Conservation (phyloP, 2,329 filamentous ascomycete species). For the Hirsutella thompsonii region DNA sequence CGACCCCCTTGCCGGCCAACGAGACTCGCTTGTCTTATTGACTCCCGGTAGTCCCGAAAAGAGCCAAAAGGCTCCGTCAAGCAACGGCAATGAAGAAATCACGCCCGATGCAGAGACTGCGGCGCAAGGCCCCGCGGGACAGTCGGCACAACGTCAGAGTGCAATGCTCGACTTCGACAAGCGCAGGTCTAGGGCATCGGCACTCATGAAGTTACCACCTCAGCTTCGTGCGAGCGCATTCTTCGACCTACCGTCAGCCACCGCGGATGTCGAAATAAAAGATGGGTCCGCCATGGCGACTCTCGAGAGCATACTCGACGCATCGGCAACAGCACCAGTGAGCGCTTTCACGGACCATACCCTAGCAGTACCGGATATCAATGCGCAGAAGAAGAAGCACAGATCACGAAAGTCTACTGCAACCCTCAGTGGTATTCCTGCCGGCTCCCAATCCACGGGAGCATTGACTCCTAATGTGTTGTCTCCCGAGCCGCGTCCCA, state of each 20-base stretch:
- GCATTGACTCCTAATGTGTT: too few species aligned
- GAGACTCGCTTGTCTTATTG: conserved; percentile 19
- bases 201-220: conserved; percentile 45
- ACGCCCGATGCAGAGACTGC: conserved; percentile 4
- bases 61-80: conserved; percentile 7
- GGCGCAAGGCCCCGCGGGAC: conserved; percentile 8
- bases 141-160: conserved; percentile 19
- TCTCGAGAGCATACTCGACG: conserved; percentile 82
- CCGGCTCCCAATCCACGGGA: conserved; percentile 8
- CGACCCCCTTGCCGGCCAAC: conserved; percentile 28
- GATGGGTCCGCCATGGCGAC: conserved; percentile 79
- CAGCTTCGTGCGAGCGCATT: conserved; percentile 84
- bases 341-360: conserved; percentile 85
- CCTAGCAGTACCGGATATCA: conserved; percentile 64
- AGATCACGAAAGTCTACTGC: conserved; percentile 19
- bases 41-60: conserved; percentile 13
- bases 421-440: conserved; percentile 10
- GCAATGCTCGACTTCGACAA: conserved; percentile 18
- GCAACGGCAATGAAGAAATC: conserved; percentile 3
- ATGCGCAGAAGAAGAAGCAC: conserved; percentile 46
- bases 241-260: conserved; percentile 57
- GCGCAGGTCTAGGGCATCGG: conserved; percentile 19
- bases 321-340: conserved; percentile 76
- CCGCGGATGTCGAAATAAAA: conserved; percentile 42
- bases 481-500: conserved; percentile 10